Percentiles rank a stretch among this genome's conserved stretches.
Evolutionary conservation across 768 basidiomycete species (phyloP).

Genomic region (Mycena rebaudengoi): DNA sequence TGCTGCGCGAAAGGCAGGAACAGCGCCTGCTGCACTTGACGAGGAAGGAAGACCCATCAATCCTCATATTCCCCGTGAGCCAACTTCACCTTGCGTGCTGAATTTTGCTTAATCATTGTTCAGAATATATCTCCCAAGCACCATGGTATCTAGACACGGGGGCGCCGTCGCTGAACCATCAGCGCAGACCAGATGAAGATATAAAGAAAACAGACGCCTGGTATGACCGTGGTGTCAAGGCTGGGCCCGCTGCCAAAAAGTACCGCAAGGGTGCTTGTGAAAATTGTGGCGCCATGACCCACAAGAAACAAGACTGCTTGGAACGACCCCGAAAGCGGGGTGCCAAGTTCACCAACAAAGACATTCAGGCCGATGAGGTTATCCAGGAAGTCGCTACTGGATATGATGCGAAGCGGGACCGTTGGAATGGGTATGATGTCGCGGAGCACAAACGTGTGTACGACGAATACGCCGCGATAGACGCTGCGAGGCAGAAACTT

Average conservation of each 20-base stretch:
- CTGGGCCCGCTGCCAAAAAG: conserved; percentile 94
- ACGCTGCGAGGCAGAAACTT: conserved; percentile 88
- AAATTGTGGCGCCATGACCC: conserved; percentile 97
- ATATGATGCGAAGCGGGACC: conserved; percentile 94
- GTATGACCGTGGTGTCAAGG: conserved; percentile 88
- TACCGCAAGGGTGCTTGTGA: conserved; percentile 98
- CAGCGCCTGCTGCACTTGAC: conserved; percentile 94
- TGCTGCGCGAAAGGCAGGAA: conserved; percentile 98
- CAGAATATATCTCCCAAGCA: conserved; percentile 98
- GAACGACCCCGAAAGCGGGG: conserved; percentile 97
- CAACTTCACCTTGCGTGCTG: not conserved
- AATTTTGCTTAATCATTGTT: conserved; percentile 9
- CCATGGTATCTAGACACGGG: conserved; percentile 99
- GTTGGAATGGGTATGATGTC: conserved; percentile 98
- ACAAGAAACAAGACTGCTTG: conserved; percentile 90
- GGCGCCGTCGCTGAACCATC: conserved; percentile 92
- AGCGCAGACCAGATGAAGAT: conserved; percentile 80
- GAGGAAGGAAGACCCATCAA: conserved; percentile 97
- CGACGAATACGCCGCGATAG: conserved; percentile 93
- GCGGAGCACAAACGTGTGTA: conserved; percentile 86
- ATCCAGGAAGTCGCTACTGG: conserved; percentile 79
- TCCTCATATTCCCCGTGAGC: conserved; percentile 96
- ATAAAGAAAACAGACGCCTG: conserved; percentile 83
- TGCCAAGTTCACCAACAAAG: conserved; percentile 89
- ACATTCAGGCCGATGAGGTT: conserved; percentile 93